Percentiles rank a stretch among this genome's conserved stretches.
These are phyloP conservation scores for Juglanconis sp. DNA, from an alignment of 2,329 filamentous ascomycete genomes.

Conservation along the genomic window DNA sequence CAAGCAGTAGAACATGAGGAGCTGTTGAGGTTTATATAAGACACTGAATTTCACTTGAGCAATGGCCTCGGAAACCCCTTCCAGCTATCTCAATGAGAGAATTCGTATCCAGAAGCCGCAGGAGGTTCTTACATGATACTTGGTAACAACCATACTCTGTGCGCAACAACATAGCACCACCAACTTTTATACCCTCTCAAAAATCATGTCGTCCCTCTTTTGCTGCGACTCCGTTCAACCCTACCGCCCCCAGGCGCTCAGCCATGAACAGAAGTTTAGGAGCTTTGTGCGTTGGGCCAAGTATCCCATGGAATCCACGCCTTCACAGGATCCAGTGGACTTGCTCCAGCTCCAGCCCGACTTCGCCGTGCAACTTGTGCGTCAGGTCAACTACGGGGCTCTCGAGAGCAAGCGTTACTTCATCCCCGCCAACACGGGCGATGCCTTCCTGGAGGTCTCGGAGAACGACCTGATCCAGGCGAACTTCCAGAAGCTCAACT, in stretches of 20 bases:
- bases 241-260: constrained; percentile 24
- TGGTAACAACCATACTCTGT: not conserved
- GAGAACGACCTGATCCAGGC: constrained; percentile 37
- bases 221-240: constrained; percentile 24
- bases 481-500: constrained; percentile 43
- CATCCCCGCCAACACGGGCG: constrained; percentile 17
- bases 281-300: constrained; percentile 30
- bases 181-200: not conserved
- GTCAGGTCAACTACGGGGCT: constrained; percentile 42
- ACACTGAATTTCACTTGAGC: not conserved
- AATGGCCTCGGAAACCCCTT: not conserved
- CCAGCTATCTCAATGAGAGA: not conserved
- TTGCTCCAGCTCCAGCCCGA: constrained; percentile 14
- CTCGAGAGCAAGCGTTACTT: constrained; percentile 44
- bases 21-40: not conserved
- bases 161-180: not conserved
- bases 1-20: not conserved
- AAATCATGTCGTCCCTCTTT: constrained; percentile 23
- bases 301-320: constrained; percentile 21
- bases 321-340: constrained; percentile 1
- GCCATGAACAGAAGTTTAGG: constrained; percentile 26
- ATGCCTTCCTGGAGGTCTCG: constrained; percentile 30
- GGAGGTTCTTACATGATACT: too few species aligned
- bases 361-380: constrained; percentile 39
- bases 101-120: not conserved